Conservation (phyloP, 2,329 filamentous ascomycete genomes). For the Colletotrichum noveboracense region DNA sequence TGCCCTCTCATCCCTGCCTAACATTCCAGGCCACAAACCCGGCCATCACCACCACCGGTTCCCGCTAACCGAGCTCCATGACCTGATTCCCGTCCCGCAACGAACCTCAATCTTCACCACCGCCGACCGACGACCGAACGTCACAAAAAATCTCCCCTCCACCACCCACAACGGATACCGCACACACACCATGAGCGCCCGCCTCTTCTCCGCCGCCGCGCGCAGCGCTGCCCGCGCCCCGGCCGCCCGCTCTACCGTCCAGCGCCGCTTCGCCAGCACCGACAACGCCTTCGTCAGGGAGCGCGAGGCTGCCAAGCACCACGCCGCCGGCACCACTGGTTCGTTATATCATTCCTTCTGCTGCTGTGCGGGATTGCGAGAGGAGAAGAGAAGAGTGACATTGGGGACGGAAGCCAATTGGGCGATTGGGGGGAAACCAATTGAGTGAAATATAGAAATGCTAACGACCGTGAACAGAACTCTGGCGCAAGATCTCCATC, state of each 20-base stretch:
- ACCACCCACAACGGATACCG: conserved; percentile 15
- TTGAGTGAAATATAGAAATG: neutral
- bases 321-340: conserved; percentile 87
- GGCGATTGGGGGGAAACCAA: neutral
- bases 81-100: conserved; percentile 23
- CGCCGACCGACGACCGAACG: conserved; percentile 5
- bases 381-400: too few relatives aligned
- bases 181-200: conserved; percentile 54
- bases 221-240: conserved; percentile 61
- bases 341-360: conserved; percentile 44
- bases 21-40: conserved; percentile 17
- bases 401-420: neutral
- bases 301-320: conserved; percentile 87
- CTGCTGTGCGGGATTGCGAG: neutral
- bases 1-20: conserved; percentile 7
- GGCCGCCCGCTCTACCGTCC: conserved; percentile 57
- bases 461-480: conserved; percentile 59
- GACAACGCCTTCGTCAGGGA: conserved; percentile 96
- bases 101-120: conserved; percentile 11
- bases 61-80: conserved; percentile 25
- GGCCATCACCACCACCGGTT: neutral
- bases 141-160: conserved; percentile 5
- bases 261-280: conserved; percentile 77
- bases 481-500: conserved; percentile 95
- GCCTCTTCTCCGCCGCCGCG: conserved; percentile 64